Conservation (phyloP, 2,329 filamentous ascomycete genomes). For the Nemania diffusa region DNA sequence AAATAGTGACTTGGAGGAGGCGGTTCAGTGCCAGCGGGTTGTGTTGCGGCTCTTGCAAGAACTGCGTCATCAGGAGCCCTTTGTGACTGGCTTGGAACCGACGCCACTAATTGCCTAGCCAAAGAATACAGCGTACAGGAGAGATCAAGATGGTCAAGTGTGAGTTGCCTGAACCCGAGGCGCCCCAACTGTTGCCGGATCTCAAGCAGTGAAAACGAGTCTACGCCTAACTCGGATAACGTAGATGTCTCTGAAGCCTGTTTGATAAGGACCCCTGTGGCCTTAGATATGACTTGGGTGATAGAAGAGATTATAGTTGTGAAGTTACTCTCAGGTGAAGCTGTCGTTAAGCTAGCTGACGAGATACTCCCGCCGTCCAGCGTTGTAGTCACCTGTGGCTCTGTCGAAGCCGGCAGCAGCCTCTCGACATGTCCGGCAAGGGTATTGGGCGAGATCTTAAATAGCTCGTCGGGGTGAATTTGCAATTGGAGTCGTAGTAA, state of each 20-base stretch:
- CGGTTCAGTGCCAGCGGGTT: background rate
- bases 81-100: no score
- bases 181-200: no score
- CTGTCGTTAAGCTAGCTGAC: background rate
- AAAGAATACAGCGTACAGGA: no score
- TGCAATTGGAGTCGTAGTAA: conserved; percentile 9
- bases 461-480: conserved; percentile 18
- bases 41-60: no score
- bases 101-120: no score
- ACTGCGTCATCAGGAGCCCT: no score
- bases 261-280: background rate
- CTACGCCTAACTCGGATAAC: no score
- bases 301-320: background rate
- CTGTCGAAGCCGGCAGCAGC: background rate
- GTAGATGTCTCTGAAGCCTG: background rate
- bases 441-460: background rate
- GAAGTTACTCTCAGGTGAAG: background rate
- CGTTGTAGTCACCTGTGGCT: background rate
- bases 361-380: background rate
- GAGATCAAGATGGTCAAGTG: no score
- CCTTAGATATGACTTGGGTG: background rate
- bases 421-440: background rate
- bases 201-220: background rate
- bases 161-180: no score
- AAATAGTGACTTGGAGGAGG: background rate